These are phyloP conservation scores for Geotrichum carabidarum DNA, from an alignment of 1,139 yeast genomes.

Conservation along the genomic window DNA sequence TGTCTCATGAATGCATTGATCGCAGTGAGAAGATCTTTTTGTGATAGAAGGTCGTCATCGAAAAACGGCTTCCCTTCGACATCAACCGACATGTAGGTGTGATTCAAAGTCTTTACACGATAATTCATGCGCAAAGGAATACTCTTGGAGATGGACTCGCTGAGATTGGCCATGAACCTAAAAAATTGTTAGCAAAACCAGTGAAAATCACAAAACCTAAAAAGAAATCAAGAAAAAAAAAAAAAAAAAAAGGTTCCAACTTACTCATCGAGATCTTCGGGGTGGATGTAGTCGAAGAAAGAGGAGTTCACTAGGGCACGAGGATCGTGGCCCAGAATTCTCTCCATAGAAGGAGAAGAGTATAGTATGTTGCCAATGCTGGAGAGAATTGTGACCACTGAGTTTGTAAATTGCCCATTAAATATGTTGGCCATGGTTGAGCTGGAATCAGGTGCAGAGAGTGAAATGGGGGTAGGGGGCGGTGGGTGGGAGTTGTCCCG, in stretches of 20 bases:
- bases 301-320: background rate
- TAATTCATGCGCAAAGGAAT: background rate
- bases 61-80: slow-evolving; percentile 13
- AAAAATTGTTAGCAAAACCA: background rate
- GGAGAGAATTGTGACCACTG: slow-evolving; percentile 3
- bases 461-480: slow-evolving; percentile 14
- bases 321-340: slow-evolving; percentile 6
- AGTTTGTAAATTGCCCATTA: background rate
- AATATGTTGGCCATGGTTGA: background rate
- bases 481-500: slow-evolving; percentile 2
- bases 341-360: slow-evolving; percentile 6
- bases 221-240: background rate
- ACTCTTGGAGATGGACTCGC: slow-evolving; percentile 10
- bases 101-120: background rate
- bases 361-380: slow-evolving; percentile 10
- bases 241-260: background rate
- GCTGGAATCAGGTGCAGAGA: background rate
- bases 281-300: slow-evolving; percentile 10
- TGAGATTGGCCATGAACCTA: slow-evolving; percentile 8
- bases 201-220: background rate
- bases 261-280: slow-evolving; percentile 10
- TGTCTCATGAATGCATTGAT: slow-evolving; percentile 3
- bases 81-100: background rate
- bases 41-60: slow-evolving; percentile 2
- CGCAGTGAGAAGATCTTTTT: slow-evolving; percentile 2